Percentiles rank a stretch among this genome's conserved stretches.
Conservation (phyloP, 1,284 basidiomycete species). For the Puccinia polysora region DNA sequence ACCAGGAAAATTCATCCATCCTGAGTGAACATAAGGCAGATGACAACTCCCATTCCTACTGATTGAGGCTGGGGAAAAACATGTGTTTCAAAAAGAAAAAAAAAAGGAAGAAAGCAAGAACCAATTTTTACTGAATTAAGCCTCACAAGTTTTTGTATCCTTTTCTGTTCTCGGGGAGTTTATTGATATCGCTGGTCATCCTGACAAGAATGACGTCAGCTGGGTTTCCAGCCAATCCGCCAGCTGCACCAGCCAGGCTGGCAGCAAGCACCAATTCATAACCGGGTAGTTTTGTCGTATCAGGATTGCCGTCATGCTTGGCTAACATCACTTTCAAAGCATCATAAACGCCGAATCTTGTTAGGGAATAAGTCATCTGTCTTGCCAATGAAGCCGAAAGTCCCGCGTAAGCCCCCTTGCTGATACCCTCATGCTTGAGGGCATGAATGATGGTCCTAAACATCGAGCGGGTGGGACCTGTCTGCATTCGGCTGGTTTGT, state of each 20-base stretch:
- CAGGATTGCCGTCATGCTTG: background rate
- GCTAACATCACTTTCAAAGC: constrained; percentile 72
- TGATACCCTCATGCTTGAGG: constrained; percentile 12
- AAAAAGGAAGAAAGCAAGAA: background rate
- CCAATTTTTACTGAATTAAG: too few relatives aligned
- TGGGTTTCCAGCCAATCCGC: constrained; percentile 43
- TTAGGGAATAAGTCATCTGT: constrained; percentile 88
- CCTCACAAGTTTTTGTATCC: constrained; percentile 42
- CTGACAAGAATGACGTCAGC: constrained; percentile 43
- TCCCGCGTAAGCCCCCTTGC: constrained; percentile 74
- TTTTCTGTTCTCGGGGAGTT: constrained; percentile 21
- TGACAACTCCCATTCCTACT: too few relatives aligned
- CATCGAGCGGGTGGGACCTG: constrained; percentile 41
- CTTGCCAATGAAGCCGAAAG: constrained; percentile 82
- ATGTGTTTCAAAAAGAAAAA: background rate
- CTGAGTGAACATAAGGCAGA: too few relatives aligned
- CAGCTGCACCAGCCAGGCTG: constrained; percentile 37
- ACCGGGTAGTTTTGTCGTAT: constrained; percentile 18
- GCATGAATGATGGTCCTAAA: constrained; percentile 18
- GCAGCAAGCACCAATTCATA: constrained; percentile 24
- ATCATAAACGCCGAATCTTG: constrained; percentile 88
- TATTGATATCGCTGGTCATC: constrained; percentile 43
- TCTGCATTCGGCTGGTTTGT: constrained; percentile 35
- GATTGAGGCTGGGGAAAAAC: too few relatives aligned
- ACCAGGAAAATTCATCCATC: too few relatives aligned